A percentile compares a stretch with the other conserved stretches of the same genome.
phyloP scores from a whole-genome alignment of 1,284 basidiomycete genomes.

The Cryptococcus maquisensis region DNA sequence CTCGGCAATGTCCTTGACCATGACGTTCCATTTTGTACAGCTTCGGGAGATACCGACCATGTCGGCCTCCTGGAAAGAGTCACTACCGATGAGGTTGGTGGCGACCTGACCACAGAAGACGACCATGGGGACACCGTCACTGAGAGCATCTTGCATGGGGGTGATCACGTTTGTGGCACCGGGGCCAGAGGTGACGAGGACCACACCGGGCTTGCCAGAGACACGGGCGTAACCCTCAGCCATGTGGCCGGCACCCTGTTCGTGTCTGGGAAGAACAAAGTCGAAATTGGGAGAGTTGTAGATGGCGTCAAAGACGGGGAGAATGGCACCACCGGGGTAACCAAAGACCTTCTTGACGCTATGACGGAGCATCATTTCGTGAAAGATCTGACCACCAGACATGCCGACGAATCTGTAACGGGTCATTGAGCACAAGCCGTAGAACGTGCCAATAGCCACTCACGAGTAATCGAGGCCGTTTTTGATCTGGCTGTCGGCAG shows the following conservation, averaged over 20 bases:
- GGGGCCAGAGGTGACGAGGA: slow-evolving; percentile 95
- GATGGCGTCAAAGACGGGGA: slow-evolving; percentile 98
- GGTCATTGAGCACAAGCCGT: background rate
- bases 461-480: slow-evolving; percentile 44
- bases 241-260: slow-evolving; percentile 99
- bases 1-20: slow-evolving; percentile 97
- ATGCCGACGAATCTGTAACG: slow-evolving; percentile 72
- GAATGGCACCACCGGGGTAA: slow-evolving; percentile 95
- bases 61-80: slow-evolving; percentile 98
- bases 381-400: slow-evolving; percentile 95
- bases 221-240: slow-evolving; percentile 96
- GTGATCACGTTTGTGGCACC: slow-evolving; percentile 98
- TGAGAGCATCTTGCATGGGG: slow-evolving; percentile 95
- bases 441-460: slow-evolving; percentile 9
- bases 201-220: slow-evolving; percentile 95
- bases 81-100: slow-evolving; percentile 93
- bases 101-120: slow-evolving; percentile 98
- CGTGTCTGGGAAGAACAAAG: slow-evolving; percentile 92
- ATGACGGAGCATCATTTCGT: slow-evolving; percentile 99
- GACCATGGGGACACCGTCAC: slow-evolving; percentile 89
- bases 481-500: slow-evolving; percentile 19
- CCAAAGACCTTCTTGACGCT: slow-evolving; percentile 96
- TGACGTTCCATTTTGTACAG: slow-evolving; percentile 99
- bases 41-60: slow-evolving; percentile 90
- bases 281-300: slow-evolving; percentile 94